phyloP scores from a whole-genome alignment of 2,329 filamentous ascomycete species.

The Fusarium tjaetaba region DNA sequence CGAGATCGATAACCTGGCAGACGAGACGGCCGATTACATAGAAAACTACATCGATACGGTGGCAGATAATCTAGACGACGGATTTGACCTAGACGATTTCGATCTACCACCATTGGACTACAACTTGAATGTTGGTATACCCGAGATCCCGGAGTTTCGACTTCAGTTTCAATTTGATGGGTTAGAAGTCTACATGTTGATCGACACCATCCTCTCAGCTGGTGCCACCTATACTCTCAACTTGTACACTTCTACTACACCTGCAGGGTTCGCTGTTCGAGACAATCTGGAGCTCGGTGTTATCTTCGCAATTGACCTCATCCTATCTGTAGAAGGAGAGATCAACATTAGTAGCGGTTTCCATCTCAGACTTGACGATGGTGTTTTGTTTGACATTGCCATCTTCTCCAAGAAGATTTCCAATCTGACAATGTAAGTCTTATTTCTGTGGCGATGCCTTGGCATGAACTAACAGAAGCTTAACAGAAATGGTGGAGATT shows the following conservation, averaged over 20 bases:
- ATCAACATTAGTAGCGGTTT: background rate
- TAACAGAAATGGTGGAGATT: background rate
- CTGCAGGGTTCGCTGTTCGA: background rate
- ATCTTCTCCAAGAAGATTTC: background rate
- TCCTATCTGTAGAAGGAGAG: background rate
- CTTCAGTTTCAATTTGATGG: background rate
- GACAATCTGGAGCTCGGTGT: background rate
- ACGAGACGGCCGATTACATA: background rate
- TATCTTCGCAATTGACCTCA: background rate
- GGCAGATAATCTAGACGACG: background rate
- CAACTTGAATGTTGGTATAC: background rate
- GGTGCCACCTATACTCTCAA: background rate
- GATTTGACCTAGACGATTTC: background rate
- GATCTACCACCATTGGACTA: background rate
- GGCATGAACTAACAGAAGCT: rapidly evolving
- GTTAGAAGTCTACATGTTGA: background rate
- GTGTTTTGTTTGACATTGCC: background rate
- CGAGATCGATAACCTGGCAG: background rate
- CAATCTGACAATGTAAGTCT: background rate
- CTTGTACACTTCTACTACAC: background rate
- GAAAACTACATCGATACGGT: background rate
- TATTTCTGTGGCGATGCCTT: rapidly evolving
- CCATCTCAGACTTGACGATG: background rate
- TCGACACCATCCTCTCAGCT: background rate
- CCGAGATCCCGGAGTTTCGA: background rate